Base-by-base conservation (phyloP, 148 eudicot genomes). In the Rhododendron henanense region DNA sequence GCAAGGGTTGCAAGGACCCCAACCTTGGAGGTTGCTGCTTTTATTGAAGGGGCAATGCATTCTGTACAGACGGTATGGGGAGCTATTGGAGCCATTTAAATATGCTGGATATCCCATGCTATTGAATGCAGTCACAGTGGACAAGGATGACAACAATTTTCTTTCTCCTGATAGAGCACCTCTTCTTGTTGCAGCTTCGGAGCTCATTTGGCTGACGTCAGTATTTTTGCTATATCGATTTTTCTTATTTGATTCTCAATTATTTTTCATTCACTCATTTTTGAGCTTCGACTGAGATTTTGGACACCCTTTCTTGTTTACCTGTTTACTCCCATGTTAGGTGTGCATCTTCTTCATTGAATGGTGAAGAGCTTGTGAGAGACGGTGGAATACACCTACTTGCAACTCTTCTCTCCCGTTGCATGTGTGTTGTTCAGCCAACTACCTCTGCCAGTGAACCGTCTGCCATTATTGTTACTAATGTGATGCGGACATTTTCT, bases 1-100 rank as follows among this genome's bases (percentile, higher is more conserved):
- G 94, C 98, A 97, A 97, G 99, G 99, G 85, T 87, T 97, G 91
- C 98, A 97, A 91, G 99, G 99, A 84, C 99, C 99, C 33, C 99
- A 97, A 86, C 89, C 90, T 28, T 97, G 99, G 99, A 94, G 98
- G 90, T 91, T 95, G 88, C 89, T 95, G 91, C 98, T 97, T 89
- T 88, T 97, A 88, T 90, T 97, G 87, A 97, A 93, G 91, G 99
- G 98, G 65, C 99, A 97, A 81, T 97, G 99, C 86, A 95, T 97
- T 79, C 89, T 97, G 57, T 95, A 97, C 89, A 92, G 99, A 87
- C 90, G 98, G 81, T 91, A 97, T 91, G 98, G 99, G 71, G 87
- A 85, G 90, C 91, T 97, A 86, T 84, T 97, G 90, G 98, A 94
- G 92, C 99, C 99, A 47, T 97, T 97, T 85, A 97, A 97, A 88